Evolutionary conservation across 2,329 filamentous ascomycete species (phyloP), one percentile per base, ranked within the genome.

Genomic region (Curvularia spicifera): DNA sequence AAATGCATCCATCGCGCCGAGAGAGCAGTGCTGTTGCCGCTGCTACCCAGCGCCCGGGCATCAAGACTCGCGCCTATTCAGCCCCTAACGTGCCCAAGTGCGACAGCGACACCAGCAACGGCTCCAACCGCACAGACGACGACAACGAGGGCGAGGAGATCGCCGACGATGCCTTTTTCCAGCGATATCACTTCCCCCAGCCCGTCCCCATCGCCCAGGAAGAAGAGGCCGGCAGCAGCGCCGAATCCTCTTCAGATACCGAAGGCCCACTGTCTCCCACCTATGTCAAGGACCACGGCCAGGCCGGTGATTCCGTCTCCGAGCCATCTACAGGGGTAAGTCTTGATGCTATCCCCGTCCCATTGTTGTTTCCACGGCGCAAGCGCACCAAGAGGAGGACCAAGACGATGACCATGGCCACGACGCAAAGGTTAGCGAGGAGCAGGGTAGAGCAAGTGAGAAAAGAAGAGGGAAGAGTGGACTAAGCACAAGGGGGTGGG

Each of bases 71-170:
- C 65, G 73, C 76, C 31, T 71, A 76, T 58, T 78, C 76, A 58
- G 72, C 75, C 53, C 76, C 75, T 47, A 65, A 69, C 59, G 60
- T 72, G 31, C 71, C 75, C 56, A 71, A 70, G 60, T 58, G 52
- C 66, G 67, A 64, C 49, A 51, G 57, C 59, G 66, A 69, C 18
- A 53, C 53, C 22, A 58, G 57, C 59, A 55, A 66, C 26, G 64
- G 66, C 49, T 51, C 61, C n/a, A 57, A 40, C 53, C 53, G 61
- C 60, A 47, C 85, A 85, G 1, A 87, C 89, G n/a, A 89, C 83
- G 87, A 90, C 88, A 68, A 64, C 50, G 75, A 75, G 43, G 73
- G 70, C 65, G 72, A 74, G 28, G 73, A 76, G 55, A 78, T 78
- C 42, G 68, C 71, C 26, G 66, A 67, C 63, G 77, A 79, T 54